These are phyloP conservation scores for Solanum commersonii DNA, from an alignment of 257 asterid genomes.

Conservation along the genomic window DNA sequence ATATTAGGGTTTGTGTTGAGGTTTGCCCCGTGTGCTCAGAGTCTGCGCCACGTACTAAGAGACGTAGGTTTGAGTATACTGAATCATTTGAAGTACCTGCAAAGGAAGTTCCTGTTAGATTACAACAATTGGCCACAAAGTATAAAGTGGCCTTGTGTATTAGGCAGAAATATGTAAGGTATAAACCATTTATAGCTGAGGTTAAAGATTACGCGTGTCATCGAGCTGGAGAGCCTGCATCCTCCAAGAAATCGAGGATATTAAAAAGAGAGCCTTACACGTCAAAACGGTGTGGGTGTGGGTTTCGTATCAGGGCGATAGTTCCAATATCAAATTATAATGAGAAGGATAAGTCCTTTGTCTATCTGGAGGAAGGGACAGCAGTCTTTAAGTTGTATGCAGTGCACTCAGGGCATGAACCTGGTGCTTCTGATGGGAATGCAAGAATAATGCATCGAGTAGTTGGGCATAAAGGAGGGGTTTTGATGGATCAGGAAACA, in stretches of 20 bases:
- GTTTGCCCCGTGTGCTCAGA: conserved; percentile 87
- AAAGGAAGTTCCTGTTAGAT: conserved; percentile 74
- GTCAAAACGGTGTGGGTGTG: conserved; percentile 94
- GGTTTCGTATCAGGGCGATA: conserved; percentile 84
- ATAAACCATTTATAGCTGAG: conserved; percentile 98
- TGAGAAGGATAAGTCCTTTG: conserved; percentile 90
- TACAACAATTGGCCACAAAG: conserved; percentile 83
- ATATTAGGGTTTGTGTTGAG: conserved; percentile 66
- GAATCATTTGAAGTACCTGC: conserved; percentile 90
- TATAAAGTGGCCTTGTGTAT: conserved; percentile 92
- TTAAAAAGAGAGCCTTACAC: conserved; percentile 82
- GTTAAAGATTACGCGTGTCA: conserved; percentile 98
- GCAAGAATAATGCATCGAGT: conserved; percentile 95
- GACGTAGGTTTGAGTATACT: conserved; percentile 89
- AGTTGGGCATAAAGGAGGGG: conserved; percentile 87
- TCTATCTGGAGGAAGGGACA: conserved; percentile 91
- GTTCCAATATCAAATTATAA: conserved; percentile 89
- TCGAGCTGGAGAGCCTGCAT: conserved; percentile 91
- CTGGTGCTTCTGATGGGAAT: conserved; percentile 92
- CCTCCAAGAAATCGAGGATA: conserved; percentile 58
- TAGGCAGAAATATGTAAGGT: conserved; percentile 86
- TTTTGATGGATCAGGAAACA: conserved; percentile 70
- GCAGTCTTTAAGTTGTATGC: conserved; percentile 94
- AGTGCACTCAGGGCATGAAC: conserved; percentile 94
- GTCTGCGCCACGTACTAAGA: conserved; percentile 72